Percentiles rank a stretch among this genome's conserved stretches.
Evolutionary conservation across 2,329 filamentous ascomycete species (phyloP).

Genomic region (Pseudocercospora musae): DNA sequence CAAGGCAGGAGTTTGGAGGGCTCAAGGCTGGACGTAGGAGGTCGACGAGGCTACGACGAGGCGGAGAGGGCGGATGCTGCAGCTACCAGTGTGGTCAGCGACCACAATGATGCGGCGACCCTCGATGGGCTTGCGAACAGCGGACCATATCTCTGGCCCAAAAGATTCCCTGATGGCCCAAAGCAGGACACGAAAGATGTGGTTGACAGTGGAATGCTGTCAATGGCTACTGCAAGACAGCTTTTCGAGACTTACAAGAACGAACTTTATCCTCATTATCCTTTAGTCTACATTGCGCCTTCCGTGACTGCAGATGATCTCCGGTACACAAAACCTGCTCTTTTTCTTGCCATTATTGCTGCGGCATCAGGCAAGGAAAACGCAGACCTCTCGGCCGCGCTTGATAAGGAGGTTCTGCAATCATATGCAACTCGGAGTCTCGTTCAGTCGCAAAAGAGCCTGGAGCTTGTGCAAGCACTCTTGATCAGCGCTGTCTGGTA

Average conservation of each 20-base stretch:
- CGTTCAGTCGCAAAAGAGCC: slow-evolving; percentile 49
- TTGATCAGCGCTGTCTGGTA: slow-evolving; percentile 51
- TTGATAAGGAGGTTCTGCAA: slow-evolving; percentile 50
- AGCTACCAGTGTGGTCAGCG: not conserved
- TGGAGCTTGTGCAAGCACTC: slow-evolving; percentile 52
- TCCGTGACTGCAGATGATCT: slow-evolving; percentile 55
- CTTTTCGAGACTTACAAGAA: slow-evolving; percentile 59
- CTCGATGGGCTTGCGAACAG: not conserved
- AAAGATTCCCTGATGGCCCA: slow-evolving; percentile 7
- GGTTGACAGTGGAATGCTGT: slow-evolving; percentile 59
- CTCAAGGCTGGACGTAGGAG: slow-evolving; percentile 3
- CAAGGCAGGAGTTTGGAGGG: slow-evolving; percentile 7
- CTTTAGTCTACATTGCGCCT: slow-evolving; percentile 59
- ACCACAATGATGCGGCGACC: not conserved
- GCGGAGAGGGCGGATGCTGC: not conserved
- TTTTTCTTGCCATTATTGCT: slow-evolving; percentile 70
- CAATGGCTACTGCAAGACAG: slow-evolving; percentile 52
- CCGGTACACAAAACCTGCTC: slow-evolving; percentile 57
- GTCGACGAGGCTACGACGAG: not conserved
- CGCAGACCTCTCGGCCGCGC: slow-evolving; percentile 41
- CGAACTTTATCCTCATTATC: slow-evolving; percentile 60
- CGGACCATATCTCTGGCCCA: slow-evolving; percentile 12
- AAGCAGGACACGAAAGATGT: slow-evolving; percentile 33
- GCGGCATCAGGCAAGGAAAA: slow-evolving; percentile 58
- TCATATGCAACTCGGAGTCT: slow-evolving; percentile 50